phyloP scores from a whole-genome alignment of 305 asterid genomes.

The Plantago lanceolata region DNA sequence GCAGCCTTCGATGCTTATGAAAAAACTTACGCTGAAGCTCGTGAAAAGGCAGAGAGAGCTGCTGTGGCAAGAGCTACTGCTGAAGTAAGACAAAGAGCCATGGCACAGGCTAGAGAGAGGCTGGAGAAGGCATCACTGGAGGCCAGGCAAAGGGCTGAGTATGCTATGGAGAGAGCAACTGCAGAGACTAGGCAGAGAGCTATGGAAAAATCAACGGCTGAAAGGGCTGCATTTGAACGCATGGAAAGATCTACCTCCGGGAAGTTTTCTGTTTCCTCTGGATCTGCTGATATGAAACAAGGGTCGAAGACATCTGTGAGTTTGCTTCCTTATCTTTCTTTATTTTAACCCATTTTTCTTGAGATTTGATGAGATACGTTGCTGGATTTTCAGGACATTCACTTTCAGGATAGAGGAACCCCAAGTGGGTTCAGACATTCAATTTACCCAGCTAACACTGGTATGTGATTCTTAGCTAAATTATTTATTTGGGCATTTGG shows the following conservation, averaged over 20 bases:
- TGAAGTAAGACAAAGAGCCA: conserved; percentile 43
- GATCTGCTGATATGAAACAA: conserved; percentile 50
- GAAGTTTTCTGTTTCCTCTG: conserved; percentile 48
- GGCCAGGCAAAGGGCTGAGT: conserved; percentile 62
- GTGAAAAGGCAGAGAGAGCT: conserved; percentile 53
- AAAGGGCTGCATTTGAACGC: conserved; percentile 38
- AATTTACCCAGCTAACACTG: conserved; percentile 44
- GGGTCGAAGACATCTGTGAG: conserved; percentile 64
- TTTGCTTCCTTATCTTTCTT: conserved; percentile 27
- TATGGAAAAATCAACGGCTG: conserved; percentile 60
- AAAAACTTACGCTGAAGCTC: conserved; percentile 51
- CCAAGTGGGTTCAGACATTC: conserved; percentile 44
- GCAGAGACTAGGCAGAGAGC: conserved; percentile 84
- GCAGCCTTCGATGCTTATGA: conserved; percentile 58
- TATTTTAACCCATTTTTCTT: conserved; percentile 21
- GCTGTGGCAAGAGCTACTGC: conserved; percentile 51
- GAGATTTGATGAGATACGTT: conserved; percentile 27
- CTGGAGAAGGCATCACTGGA: conserved; percentile 44
- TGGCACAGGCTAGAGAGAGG: conserved; percentile 48
- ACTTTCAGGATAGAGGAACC: conserved; percentile 38
- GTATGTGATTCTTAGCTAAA: conserved; percentile 37
- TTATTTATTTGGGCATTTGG: too few relatives aligned
- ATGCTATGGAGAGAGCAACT: conserved; percentile 76
- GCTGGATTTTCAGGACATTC: conserved; percentile 41
- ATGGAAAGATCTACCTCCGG: conserved; percentile 49